Base-by-base conservation (phyloP, 2,329 filamentous ascomycete species). In the Colletotrichum euphorbiae region DNA sequence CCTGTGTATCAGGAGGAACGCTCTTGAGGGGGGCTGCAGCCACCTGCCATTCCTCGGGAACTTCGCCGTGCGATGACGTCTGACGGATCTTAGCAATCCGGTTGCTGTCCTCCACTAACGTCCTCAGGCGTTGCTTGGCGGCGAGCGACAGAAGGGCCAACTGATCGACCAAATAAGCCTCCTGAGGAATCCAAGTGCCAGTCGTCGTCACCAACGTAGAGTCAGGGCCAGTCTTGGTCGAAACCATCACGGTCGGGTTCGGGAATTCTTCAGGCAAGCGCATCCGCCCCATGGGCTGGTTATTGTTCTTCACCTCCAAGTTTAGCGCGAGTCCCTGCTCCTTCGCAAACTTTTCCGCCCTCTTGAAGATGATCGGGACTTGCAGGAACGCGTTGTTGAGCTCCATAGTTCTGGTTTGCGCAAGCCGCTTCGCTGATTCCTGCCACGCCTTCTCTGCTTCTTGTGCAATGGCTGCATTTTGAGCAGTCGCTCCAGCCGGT, bases 61-160 rank as follows among this genome's bases (percentile, higher is more conserved):
- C 84, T 36, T 90, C 82, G 1, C 94, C 95, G 77, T 97, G 91
- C 2, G 94, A 93, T 19, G 91, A 92, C 69, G 86, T 89, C 75
- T 93, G 91, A 61, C 95, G 89, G 67, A 88, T 91, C 67, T 85
- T 85, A 3, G 93, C 88, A 51, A 97, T 80, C 9, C 85, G 85
- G 62, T 90, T 87, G 11, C 93, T 90, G 73, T 97, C 94, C 74
- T 94, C 91, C 3, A 98, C 76, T 33, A 98, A 80, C 12, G 89
- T 88, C 60, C 92, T 86, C 42, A 98, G 73, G 31, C 93, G 87
- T 73, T 97, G 91, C 75, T 95, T 93, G 9, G 93, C 90, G 17
- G 93, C 92, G 64, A 98, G 86, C 6, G 93, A 96, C 66, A 98
- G 77, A 15, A 98, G 83, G 28, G 93, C 91, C 50, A 98, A 81